A percentile compares a stretch with the other conserved stretches of the same genome.
phyloP scores from a whole-genome alignment of 2,329 filamentous ascomycete genomes.

The Penicillium fuscoglaucum region DNA sequence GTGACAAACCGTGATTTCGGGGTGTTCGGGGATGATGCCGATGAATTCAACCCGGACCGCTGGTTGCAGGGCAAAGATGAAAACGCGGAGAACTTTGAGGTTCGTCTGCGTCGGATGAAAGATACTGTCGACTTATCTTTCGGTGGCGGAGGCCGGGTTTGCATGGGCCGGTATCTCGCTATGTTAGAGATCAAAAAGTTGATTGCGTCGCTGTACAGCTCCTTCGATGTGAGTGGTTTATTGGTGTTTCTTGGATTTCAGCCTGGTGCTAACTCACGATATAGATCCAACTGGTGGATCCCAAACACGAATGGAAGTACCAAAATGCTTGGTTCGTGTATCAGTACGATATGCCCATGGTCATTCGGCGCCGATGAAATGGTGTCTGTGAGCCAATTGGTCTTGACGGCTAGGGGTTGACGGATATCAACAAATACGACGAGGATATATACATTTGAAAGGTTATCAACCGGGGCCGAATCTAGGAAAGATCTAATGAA shows the following conservation, averaged over 20 bases:
- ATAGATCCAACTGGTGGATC: conserved; percentile 55
- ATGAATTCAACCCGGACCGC: conserved; percentile 50
- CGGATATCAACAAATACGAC: background rate
- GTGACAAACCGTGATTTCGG: conserved; percentile 41
- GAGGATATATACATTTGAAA: background rate
- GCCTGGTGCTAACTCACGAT: conserved; percentile 35
- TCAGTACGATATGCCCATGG: conserved; percentile 56
- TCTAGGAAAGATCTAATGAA: conserved; percentile 6
- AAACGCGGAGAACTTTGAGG: conserved; percentile 34
- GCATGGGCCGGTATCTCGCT: conserved; percentile 57
- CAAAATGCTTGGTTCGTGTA: conserved; percentile 62
- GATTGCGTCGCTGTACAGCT: conserved; percentile 49
- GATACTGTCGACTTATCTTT: conserved; percentile 46
- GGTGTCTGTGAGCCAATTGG: too few relatives aligned
- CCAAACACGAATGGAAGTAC: conserved; percentile 52
- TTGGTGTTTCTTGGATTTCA: background rate
- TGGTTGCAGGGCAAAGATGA: conserved; percentile 47
- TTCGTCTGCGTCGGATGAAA: conserved; percentile 42
- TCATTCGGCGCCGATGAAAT: conserved; percentile 14
- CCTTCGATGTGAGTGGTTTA: conserved; percentile 20
- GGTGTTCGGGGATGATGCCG: conserved; percentile 49
- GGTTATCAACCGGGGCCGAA: background rate
- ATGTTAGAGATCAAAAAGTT: conserved; percentile 62
- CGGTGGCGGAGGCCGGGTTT: conserved; percentile 56
- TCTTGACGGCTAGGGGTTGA: background rate